These are phyloP conservation scores for Ascochyta clinopodiicola DNA, from an alignment of 2,329 filamentous ascomycete species.

Conservation along the genomic window DNA sequence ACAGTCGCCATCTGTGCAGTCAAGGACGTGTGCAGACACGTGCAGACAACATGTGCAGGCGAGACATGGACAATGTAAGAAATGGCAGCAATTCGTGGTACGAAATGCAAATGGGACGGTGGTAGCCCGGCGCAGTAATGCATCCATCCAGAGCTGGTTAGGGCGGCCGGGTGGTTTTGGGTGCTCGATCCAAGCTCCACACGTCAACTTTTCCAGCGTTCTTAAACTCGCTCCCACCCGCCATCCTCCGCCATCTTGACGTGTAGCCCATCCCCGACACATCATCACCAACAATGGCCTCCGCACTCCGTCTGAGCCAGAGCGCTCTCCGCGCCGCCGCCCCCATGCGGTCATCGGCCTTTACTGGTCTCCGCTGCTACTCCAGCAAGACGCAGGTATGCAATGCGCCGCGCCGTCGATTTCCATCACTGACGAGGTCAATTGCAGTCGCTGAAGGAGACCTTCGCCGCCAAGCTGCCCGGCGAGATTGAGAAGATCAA, in stretches of 20 bases:
- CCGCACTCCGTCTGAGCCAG: constrained; percentile 80
- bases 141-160: constrained; percentile 1
- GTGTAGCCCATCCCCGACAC: constrained; percentile 29
- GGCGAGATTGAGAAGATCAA: constrained; percentile 99
- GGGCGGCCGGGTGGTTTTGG: constrained; percentile 5
- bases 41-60: too few species aligned
- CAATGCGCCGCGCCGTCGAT: constrained; percentile 3
- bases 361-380: constrained; percentile 87
- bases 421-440: constrained; percentile 35
- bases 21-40: background rate
- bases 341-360: constrained; percentile 72
- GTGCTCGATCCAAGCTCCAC: constrained; percentile 3
- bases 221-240: constrained; percentile 38
- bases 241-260: constrained; percentile 46
- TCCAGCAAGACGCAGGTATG: constrained; percentile 89
- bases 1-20: background rate
- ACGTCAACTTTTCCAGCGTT: constrained; percentile 37
- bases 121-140: background rate
- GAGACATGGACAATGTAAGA: too few species aligned
- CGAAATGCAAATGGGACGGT: constrained; percentile 1
- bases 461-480: constrained; percentile 93
- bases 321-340: constrained; percentile 77
- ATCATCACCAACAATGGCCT: constrained; percentile 71
- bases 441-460: constrained; percentile 90
- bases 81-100: background rate